Base-by-base conservation (phyloP, 2,329 filamentous ascomycete genomes). In the Aspergillus hortae region DNA sequence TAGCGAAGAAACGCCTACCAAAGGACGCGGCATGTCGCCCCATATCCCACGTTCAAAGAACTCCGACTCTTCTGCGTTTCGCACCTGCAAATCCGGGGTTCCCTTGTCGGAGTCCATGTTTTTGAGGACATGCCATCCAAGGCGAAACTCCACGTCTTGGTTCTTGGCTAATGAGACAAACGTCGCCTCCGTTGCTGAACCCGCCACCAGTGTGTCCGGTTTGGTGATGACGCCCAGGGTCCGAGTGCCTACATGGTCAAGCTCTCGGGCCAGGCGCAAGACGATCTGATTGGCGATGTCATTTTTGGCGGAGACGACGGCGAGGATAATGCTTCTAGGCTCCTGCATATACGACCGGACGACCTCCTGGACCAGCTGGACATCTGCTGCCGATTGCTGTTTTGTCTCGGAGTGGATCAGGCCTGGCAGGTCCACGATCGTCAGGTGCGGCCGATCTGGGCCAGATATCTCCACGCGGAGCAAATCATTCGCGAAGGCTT, bases 361-460 rank as follows among this genome's bases (percentile, higher is more conserved):
- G 1, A 85, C 70, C 0, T 71, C 61, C 35, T 80, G 76, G 45
- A 85, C 82, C 2, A 80, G 76, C 55, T 74, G n/a, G n/a, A n/a
- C n/a, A n/a, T n/a, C n/a, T n/a, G n/a, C n/a, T n/a, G n/a, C n/a
- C n/a, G n/a, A n/a, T n/a, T n/a, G n/a, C n/a, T n/a, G n/a, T n/a
- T n/a, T n/a, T n/a, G n/a, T n/a, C n/a, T n/a, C n/a, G n/a, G 81
- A 78, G 35, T 77, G 74, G 23, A 84, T 78, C 1, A 86, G 69
- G 2, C 83, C 82, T 0, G 83, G 83, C 32, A 86, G 71, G 64
- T 86, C 83, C 6, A 86, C 81, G 1, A 86, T 73, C 0, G 81
- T 86, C 42, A 86, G 66, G 12, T 85, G 74, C 1, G 81, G 81
- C 70, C 81, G 78, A 9, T 82, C 77, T 0, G 82, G 81, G 0